Base-by-base conservation (phyloP, 768 basidiomycete species). In the Aureoboletus auriporus region DNA sequence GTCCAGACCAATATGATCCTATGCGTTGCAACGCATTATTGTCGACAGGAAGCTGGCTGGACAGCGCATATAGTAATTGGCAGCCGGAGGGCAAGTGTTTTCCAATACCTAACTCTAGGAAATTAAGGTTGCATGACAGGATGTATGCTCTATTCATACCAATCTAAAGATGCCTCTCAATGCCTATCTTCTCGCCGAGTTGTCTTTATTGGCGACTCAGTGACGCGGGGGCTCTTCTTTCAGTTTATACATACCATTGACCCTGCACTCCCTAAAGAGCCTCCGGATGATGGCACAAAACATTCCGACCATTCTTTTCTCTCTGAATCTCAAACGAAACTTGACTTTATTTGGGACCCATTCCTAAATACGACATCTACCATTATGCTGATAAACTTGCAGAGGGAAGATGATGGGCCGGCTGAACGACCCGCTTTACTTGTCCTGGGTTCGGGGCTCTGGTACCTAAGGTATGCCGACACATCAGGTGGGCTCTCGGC, bases 131-230 rank as follows among this genome's bases (percentile, higher is more conserved):
- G 45, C 54, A 16, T 43, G 44, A 40, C 55, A 93, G 89, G 89
- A 27, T 94, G 92, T 62, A 90, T 92, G 80, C 74, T 89, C 40
- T 70, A 86, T 64, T 60, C 71, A 29, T 90, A 92, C 63, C 71
- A 72, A 43, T 65, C 79, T 5, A 69, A 68, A 7, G 82, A 89
- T 44, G 73, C 74, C 27, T 61, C 70, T 8, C 58, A 62, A 12
- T 91, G 89, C 59, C 65, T 89, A 17, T 64, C 67, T n/a, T 75
- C 76, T 5, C 72, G 78, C 53, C 77, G 76, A 8, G 69, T 92
- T 33, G 72, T 86, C 35, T 95, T 95, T 62, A 70, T 89, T 36
- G 93, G 93, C 16, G 93, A 96, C 65, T 93, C 90, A 14, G 80
- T 86, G 30, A 86, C 89, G 12, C 75, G 93, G 41, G 76, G 79